A percentile compares a stretch with the other conserved stretches of the same genome.
Conservation (phyloP, 371 early-diverging fungal genomes). For the Mortierella sp. region DNA sequence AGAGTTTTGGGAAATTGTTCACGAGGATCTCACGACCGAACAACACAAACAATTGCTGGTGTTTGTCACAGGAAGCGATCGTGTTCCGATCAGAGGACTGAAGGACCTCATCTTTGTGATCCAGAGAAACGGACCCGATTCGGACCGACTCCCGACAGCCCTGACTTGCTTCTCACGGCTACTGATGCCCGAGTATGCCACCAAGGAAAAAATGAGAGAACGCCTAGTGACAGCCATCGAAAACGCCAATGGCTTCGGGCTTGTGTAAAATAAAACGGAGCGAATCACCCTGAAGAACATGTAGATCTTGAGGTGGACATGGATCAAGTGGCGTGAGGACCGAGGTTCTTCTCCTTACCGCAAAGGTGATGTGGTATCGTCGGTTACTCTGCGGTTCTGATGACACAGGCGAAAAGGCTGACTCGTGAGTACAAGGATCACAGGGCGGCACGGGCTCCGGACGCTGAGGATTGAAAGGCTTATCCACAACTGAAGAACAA, state of each 20-base stretch:
- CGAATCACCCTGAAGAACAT: neutral
- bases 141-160: conserved; percentile 81
- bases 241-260: conserved; percentile 97
- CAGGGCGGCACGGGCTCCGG: too few species aligned
- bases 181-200: conserved; percentile 92
- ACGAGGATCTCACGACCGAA: conserved; percentile 73
- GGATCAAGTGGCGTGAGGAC: conserved; percentile 98
- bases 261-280: conserved; percentile 57
- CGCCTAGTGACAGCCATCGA: conserved; percentile 94
- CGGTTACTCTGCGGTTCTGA: too few species aligned
- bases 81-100: conserved; percentile 96
- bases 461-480: conserved; percentile 99
- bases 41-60: conserved; percentile 93
- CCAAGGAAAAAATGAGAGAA: conserved; percentile 84
- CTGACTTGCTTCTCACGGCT: conserved; percentile 96
- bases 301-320: neutral
- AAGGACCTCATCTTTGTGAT: conserved; percentile 94
- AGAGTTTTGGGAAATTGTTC: conserved; percentile 95
- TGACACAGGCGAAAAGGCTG: too few species aligned
- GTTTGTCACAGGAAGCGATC: conserved; percentile 98
- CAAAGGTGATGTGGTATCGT: too few species aligned
- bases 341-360: too few species aligned
- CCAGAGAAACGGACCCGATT: conserved; percentile 97
- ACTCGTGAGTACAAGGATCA: too few species aligned
- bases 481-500: conserved; percentile 98